A percentile compares a stretch with the other conserved stretches of the same genome.
phyloP scores from a whole-genome alignment of 2,329 filamentous ascomycete genomes.

The Anthostomella pinea region DNA sequence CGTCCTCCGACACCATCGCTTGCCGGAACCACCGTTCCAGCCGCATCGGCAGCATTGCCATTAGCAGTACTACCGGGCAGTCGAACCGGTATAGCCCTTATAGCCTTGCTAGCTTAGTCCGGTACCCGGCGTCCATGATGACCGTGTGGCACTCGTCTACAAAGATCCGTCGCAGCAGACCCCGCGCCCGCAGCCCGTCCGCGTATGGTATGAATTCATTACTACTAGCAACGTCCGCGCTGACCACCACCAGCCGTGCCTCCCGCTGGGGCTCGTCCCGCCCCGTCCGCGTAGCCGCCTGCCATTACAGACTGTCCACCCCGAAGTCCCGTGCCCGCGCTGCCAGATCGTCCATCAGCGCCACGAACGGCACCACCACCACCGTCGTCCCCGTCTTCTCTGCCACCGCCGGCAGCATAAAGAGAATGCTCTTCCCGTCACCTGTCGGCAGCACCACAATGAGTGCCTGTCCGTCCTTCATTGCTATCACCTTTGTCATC shows the following conservation, averaged over 20 bases:
- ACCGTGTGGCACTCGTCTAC: conserved; percentile 5
- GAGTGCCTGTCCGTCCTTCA: background rate
- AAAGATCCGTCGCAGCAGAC: conserved; percentile 2
- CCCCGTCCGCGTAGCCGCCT: too few relatives aligned
- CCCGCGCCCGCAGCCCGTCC: background rate
- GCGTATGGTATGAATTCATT: conserved; percentile 2
- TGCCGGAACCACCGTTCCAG: conserved; percentile 2
- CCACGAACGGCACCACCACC: conserved; percentile 1
- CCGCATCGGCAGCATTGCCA: conserved; percentile 2
- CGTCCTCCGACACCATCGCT: background rate
- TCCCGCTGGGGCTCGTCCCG: background rate
- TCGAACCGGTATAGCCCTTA: conserved; percentile 3
- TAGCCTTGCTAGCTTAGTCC: too few relatives aligned
- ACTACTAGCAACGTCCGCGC: too few relatives aligned
- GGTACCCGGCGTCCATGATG: conserved; percentile 1
- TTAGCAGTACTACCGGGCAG: conserved; percentile 1
- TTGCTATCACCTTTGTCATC: too few relatives aligned
- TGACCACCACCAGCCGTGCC: background rate
- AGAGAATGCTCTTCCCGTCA: conserved; percentile 3
- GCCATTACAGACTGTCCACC: background rate
- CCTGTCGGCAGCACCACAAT: background rate
- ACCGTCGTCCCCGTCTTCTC: background rate
- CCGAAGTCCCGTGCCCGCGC: background rate
- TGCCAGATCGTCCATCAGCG: too few relatives aligned
- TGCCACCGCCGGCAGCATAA: background rate